These are phyloP conservation scores for Backusella luteola DNA, from an alignment of 192 early-diverging fungal genomes.

Conservation along the genomic window DNA sequence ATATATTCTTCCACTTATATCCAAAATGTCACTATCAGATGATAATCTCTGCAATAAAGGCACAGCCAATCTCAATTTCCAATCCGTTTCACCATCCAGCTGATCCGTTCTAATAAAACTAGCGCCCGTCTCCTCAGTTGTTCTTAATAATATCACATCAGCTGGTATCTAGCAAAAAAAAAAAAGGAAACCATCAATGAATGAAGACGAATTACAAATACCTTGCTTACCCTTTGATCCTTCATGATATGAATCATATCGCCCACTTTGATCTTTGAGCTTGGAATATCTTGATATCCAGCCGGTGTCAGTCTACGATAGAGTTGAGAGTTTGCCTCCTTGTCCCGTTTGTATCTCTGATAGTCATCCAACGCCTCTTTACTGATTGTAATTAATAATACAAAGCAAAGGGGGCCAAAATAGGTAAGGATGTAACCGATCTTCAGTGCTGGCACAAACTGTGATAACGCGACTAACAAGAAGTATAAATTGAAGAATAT, in stretches of 20 bases:
- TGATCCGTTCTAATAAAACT: slow-evolving; percentile 98
- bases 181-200: background rate
- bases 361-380: slow-evolving; percentile 94
- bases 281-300: slow-evolving; percentile 66
- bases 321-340: slow-evolving; percentile 87
- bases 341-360: slow-evolving; percentile 74
- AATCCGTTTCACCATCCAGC: slow-evolving; percentile 97
- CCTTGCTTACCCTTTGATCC: slow-evolving; percentile 65
- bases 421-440: slow-evolving; percentile 89
- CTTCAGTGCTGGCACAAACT: slow-evolving; percentile 86
- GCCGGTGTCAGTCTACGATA: slow-evolving; percentile 65
- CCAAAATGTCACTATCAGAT: slow-evolving; percentile 58
- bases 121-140: slow-evolving; percentile 81
- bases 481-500: slow-evolving; percentile 97
- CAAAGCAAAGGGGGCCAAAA: slow-evolving; percentile 91
- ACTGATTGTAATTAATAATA: slow-evolving; percentile 85
- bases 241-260: slow-evolving; percentile 83
- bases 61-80: slow-evolving; percentile 91
- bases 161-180: slow-evolving; percentile 68
- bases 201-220: background rate
- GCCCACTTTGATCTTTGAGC: slow-evolving; percentile 85
- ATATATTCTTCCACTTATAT: slow-evolving; percentile 71
- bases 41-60: slow-evolving; percentile 75
- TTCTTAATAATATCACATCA: slow-evolving; percentile 85
- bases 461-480: slow-evolving; percentile 87